A percentile compares a stretch with the other conserved stretches of the same genome.
Evolutionary conservation across 306 rosid species (phyloP).

Genomic region (Phaseolus lunatus): DNA sequence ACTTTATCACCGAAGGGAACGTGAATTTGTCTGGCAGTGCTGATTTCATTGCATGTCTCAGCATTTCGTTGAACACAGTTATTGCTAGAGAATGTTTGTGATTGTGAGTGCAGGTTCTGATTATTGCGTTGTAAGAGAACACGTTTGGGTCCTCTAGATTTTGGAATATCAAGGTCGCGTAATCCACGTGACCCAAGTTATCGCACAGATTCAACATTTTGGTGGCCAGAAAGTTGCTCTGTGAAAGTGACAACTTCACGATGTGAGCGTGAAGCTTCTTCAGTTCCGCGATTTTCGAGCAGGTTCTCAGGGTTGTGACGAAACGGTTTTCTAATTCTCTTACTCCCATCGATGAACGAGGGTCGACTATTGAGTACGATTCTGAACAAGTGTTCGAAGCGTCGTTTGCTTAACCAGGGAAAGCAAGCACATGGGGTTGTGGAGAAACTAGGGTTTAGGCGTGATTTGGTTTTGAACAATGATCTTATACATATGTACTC

Average conservation of each 20-base stretch:
- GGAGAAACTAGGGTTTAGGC: constrained; percentile 51
- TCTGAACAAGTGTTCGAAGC: constrained; percentile 57
- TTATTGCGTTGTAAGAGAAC: constrained; percentile 67
- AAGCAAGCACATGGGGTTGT: constrained; percentile 56
- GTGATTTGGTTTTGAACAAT: constrained; percentile 60
- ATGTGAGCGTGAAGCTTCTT: constrained; percentile 66
- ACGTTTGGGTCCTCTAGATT: constrained; percentile 63
- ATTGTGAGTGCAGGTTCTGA: constrained; percentile 66
- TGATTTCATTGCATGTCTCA: constrained; percentile 33
- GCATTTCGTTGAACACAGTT: constrained; percentile 61
- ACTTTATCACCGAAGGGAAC: constrained; percentile 73
- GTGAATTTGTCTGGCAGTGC: constrained; percentile 67
- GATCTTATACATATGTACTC: constrained; percentile 65
- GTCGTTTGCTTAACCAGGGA: constrained; percentile 52
- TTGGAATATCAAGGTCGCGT: constrained; percentile 61
- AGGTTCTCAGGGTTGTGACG: constrained; percentile 57
- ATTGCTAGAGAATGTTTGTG: constrained; percentile 48
- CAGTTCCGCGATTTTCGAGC: constrained; percentile 43
- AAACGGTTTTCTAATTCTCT: constrained; percentile 67
- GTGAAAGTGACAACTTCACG: constrained; percentile 61
- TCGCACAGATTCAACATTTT: constrained; percentile 76
- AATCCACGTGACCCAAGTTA: constrained; percentile 48
- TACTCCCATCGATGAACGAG: constrained; percentile 55
- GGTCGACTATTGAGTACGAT: constrained; percentile 44
- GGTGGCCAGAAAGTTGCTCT: constrained; percentile 75